Evolutionary conservation across 225 moss, liverwort and hornwort species (phyloP), one percentile per base, ranked within the genome.

Genomic region (Anthoceros angustus): DNA sequence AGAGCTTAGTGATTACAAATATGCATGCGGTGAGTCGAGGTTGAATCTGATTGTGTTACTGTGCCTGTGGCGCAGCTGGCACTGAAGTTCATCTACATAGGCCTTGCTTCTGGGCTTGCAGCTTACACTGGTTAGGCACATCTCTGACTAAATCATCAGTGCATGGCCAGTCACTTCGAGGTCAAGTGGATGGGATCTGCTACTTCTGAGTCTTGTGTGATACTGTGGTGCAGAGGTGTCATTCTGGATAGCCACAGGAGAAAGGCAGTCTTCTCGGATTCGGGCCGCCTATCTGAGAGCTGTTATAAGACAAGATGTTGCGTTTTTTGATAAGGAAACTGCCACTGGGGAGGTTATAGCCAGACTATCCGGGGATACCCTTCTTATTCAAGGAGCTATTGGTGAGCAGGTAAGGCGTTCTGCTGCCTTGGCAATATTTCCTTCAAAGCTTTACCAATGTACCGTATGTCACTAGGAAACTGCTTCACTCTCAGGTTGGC

Each of bases 321-420:
- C 85, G 5, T 98, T 88, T 73, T 98, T 98, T 48, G 95, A 98
- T 68, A 77, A 78, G 39, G 85, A 91, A 43, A 88, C 91, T 9
- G 80, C 86, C 32, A 98, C 91, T 5, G 95, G 95, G 65, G 91
- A 90, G 72, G 91, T 92, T 75, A 68, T 89, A 38, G 75, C 87
- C 60, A 88, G 95, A 63, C 91, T 98, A 86, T 84, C 95, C 10
- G 95, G 91, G 45, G 91, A 98, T 64, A 88, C 88, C 15, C 67
- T 84, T 63, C 83, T 98, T 64, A 86, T 89, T 42, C 95, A 89
- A 65, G 78, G 86, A 24, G 91, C 91, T 18, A 70, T 92, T 18
- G 95, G 91, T 71, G 91, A 92, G 69, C 91, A 98, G 91, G 95
- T 98, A 72, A 15, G 64, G 14, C 23, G 12, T 40, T 18, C 12